Evolutionary conservation across 1,284 basidiomycete genomes (phyloP), one percentile per base, ranked within the genome.

Genomic region (Cryptococcus neoformans): DNA sequence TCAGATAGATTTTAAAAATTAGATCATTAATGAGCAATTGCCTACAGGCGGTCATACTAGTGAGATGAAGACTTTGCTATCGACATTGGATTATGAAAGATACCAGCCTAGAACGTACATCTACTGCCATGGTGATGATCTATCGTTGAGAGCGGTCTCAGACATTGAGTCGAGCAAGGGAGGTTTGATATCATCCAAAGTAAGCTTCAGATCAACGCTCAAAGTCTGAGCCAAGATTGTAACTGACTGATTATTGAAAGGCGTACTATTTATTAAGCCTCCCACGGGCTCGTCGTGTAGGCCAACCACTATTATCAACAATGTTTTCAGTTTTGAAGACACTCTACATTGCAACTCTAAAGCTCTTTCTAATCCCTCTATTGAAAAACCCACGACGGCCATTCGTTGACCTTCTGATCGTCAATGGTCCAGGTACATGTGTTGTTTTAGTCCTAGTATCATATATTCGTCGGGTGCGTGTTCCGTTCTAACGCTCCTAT

Each of bases 381-480:
- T 41, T 82, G n/a, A 12, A 6, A 0, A 28, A 55, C 14, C 70
- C 69, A 2, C 10, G 69, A 10, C 56, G 68, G 14, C 75, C 80
- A 1, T 87, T 86, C 68, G 84, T 86, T 11, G 92, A 97, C 58
- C 80, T 92, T 28, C 79, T 99, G 34, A 77, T 99, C 53, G 77
- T 99, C 45, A 99, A 99, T 74, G 96, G 96, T 6, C 96, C 96
- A 0, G 96, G 94, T 8, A 98, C 95, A 3, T 95, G 91, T 70
- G 85, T 95, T 38, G 81, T 89, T 2, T 81, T 99, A 12, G 90
- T 88, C 53, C 59, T 84, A 6, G 85, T 89, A 0, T 82, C 85
- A 11, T 89, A 87, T 69, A 63, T 92, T 34, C 86, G 89, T 59
- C 83, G 86, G 73, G 95, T 93, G 67, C 68, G 88, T 90, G 9